Evolutionary conservation across 441 rosid genomes (phyloP).

Genomic region (Euphorbia schlechtendalii): DNA sequence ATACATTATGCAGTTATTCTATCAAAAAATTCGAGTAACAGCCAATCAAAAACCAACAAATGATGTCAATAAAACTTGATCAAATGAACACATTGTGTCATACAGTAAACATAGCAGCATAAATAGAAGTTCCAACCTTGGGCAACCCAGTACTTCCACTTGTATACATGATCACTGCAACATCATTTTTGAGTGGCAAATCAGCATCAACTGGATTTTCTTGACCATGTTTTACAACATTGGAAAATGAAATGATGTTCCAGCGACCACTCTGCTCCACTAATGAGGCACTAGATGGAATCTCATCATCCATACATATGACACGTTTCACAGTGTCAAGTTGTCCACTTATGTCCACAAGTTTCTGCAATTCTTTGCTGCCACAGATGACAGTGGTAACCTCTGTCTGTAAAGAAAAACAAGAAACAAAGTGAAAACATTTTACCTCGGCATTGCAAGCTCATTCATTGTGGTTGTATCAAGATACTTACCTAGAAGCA

Average conservation of each 20-base stretch:
- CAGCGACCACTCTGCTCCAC: slow-evolving; percentile 47
- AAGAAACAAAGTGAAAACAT: slow-evolving; percentile 1
- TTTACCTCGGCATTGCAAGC: not conserved
- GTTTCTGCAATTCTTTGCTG: slow-evolving; percentile 75
- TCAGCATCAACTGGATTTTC: slow-evolving; percentile 59
- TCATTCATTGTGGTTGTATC: not conserved
- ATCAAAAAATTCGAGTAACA: not conserved
- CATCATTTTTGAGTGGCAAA: slow-evolving; percentile 70
- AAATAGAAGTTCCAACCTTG: slow-evolving; percentile 51
- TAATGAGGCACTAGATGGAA: slow-evolving; percentile 46
- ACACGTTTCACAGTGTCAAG: slow-evolving; percentile 83
- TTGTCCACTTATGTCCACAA: slow-evolving; percentile 70
- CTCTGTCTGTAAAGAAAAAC: slow-evolving; percentile 58
- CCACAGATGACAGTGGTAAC: slow-evolving; percentile 93
- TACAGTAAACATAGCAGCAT: slow-evolving; percentile 4
- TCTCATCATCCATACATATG: slow-evolving; percentile 75
- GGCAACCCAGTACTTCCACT: slow-evolving; percentile 98
- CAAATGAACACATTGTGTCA: slow-evolving; percentile 1
- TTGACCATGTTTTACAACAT: slow-evolving; percentile 64
- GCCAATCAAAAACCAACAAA: not conserved
- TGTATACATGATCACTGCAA: slow-evolving; percentile 97
- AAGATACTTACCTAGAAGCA: too few species aligned
- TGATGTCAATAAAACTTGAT: not conserved
- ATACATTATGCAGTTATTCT: not conserved
- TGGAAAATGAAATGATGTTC: slow-evolving; percentile 51